A percentile compares a stretch with the other conserved stretches of the same genome.
These are phyloP conservation scores for Agrostemma githago DNA, from an alignment of 148 eudicot species.

Conservation along the genomic window DNA sequence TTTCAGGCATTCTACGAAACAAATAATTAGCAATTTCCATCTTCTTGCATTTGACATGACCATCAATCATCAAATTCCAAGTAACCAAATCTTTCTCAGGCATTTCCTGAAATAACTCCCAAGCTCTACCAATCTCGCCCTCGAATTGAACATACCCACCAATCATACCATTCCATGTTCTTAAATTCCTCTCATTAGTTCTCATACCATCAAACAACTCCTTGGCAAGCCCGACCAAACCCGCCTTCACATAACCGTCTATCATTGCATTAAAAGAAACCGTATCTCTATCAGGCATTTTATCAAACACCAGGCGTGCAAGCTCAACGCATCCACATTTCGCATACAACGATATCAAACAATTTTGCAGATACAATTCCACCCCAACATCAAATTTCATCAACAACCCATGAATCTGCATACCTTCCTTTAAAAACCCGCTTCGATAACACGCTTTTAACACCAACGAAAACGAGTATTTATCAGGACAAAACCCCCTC, in stretches of 20 bases:
- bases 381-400: slow-evolving; percentile 47
- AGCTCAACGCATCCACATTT: slow-evolving; percentile 41
- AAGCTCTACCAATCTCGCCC: slow-evolving; percentile 44
- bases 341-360: slow-evolving; percentile 56
- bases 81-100: slow-evolving; percentile 55
- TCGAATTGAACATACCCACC: slow-evolving; percentile 45
- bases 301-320: slow-evolving; percentile 66
- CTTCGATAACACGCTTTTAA: slow-evolving; percentile 58
- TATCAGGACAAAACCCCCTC: slow-evolving; percentile 49
- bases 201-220: slow-evolving; percentile 58
- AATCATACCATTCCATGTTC: slow-evolving; percentile 71
- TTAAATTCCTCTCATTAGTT: slow-evolving; percentile 46
- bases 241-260: slow-evolving; percentile 66
- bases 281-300: slow-evolving; percentile 44
- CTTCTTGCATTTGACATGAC: slow-evolving; percentile 43
- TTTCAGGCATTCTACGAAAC: slow-evolving; percentile 49
- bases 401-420: slow-evolving; percentile 77
- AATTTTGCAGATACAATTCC: slow-evolving; percentile 57
- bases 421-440: slow-evolving; percentile 46
- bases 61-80: slow-evolving; percentile 61
- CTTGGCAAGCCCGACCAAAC: slow-evolving; percentile 41
- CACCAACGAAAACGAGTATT: slow-evolving; percentile 60
- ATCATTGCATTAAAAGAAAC: slow-evolving; percentile 65
- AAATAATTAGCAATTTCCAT: slow-evolving; percentile 47
- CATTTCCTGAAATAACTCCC: slow-evolving; percentile 53